Conservation (phyloP, 805 yeast genomes). For the Wickerhamomyces bisporus region DNA sequence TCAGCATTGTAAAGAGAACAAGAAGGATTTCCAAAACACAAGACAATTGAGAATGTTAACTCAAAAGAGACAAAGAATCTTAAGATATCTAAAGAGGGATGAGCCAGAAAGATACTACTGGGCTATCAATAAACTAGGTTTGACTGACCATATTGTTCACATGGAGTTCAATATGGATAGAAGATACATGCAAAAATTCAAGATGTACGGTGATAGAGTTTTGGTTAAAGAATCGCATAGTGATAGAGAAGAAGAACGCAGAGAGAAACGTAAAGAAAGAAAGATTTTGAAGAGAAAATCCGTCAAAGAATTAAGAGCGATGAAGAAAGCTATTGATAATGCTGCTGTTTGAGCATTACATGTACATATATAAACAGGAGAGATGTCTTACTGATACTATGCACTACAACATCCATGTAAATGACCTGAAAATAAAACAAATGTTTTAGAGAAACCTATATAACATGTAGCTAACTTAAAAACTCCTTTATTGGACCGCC, state of each 20-base stretch:
- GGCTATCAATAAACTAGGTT: slow-evolving; percentile 82
- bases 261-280: slow-evolving; percentile 41
- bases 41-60: slow-evolving; percentile 76
- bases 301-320: slow-evolving; percentile 19
- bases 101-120: slow-evolving; percentile 79
- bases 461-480: slow-evolving; percentile 34
- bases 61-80: slow-evolving; percentile 80
- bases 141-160: slow-evolving; percentile 72
- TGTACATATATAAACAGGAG: not conserved
- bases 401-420: too few relatives aligned
- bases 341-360: not conserved
- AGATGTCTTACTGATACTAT: not conserved
- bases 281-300: slow-evolving; percentile 29
- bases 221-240: slow-evolving; percentile 53
- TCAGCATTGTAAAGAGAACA: slow-evolving; percentile 62
- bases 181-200: slow-evolving; percentile 71
- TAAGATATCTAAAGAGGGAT: slow-evolving; percentile 76
- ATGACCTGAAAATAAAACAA: too few relatives aligned
- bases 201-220: slow-evolving; percentile 71
- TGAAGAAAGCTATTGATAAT: slow-evolving; percentile 19
- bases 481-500: slow-evolving; percentile 72
- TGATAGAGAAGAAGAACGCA: slow-evolving; percentile 41
- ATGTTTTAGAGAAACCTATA: too few relatives aligned
- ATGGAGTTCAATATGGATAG: slow-evolving; percentile 79
- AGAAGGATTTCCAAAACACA: slow-evolving; percentile 67